Conservation (phyloP, 441 rosid genomes). For the Hura crepitans region DNA sequence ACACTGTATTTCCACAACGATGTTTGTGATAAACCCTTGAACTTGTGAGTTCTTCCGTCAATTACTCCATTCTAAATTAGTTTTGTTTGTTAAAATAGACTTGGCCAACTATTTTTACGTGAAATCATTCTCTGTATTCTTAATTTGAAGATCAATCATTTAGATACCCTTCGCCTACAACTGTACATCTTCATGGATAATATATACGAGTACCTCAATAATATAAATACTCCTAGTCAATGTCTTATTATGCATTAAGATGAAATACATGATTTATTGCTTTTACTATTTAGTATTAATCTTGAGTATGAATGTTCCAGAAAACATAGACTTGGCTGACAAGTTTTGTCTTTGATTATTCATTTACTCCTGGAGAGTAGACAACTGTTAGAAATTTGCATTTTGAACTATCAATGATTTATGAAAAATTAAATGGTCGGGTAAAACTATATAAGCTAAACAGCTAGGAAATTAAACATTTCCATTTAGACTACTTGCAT, state of each 20-base stretch:
- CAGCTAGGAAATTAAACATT: neutral
- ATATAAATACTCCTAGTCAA: neutral
- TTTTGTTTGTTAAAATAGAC: neutral
- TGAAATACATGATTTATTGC: neutral
- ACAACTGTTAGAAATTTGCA: too few relatives aligned
- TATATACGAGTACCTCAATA: neutral
- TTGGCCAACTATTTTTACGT: neutral
- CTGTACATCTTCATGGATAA: neutral
- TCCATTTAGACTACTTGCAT: neutral
- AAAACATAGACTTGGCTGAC: neutral
- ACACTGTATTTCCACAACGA: conserved; percentile 65
- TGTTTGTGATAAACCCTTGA: conserved; percentile 63
- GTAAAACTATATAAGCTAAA: neutral
- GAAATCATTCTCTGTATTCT: neutral
- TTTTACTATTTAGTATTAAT: neutral
- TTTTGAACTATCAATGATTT: neutral
- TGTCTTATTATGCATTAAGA: neutral
- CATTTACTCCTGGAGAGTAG: neutral
- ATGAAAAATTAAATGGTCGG: neutral
- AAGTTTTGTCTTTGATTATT: neutral
- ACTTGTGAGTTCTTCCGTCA: conserved; percentile 50
- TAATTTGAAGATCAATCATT: neutral
- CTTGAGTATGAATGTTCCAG: neutral
- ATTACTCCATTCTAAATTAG: neutral
- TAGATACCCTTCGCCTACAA: neutral